Base-by-base conservation (phyloP, 2,329 filamentous ascomycete genomes). In the Emmonsia crescens region DNA sequence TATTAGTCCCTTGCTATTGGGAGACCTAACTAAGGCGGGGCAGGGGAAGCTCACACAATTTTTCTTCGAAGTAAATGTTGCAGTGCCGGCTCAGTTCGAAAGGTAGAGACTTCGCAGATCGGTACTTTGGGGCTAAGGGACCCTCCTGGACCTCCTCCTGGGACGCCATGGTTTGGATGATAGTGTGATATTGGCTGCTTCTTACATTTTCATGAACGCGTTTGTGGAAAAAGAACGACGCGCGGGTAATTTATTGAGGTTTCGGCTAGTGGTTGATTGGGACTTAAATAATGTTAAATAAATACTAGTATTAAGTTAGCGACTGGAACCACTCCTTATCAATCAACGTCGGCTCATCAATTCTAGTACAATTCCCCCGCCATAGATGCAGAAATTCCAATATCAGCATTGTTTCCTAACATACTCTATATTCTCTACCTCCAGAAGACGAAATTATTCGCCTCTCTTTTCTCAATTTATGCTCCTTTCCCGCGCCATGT, bases 21-120 rank as follows among this genome's bases (percentile, higher is more conserved):
- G 24, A 31, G 16, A 6, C 6, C 27, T 31, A n/a, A 10, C n/a
- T 5, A 42, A 16, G 16, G 24, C 9, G 27, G 40, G 16, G 48
- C 62, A 62, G 60, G 63, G 64, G 29, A 61, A 49, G 72, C 79
- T 61, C 76, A 87, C 85, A 88, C 33, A 91, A 82, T 62, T 85
- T 80, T 73, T 93, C 89, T 73, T 93, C 89, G 0, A 93, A 78
- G 70, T 88, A 89, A 52, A 90, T 87, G 62, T 84, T 83, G 66
- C 83, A 85, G 68, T 90, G 85, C 62, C 84, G 78, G 61, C 80
- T 82, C 21, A 92, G 74, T 67, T 88, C 85, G 62, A 80, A 83
- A 0, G 86, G 83, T 14, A 91, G 74, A 49, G 76, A 73, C 64
- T 76, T 79, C 6, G 81, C 79, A n/a, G 78, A 73, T 65, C 82